Evolutionary conservation across 106 monocot genomes (phyloP).

Genomic region (Dendrobium officinale): DNA sequence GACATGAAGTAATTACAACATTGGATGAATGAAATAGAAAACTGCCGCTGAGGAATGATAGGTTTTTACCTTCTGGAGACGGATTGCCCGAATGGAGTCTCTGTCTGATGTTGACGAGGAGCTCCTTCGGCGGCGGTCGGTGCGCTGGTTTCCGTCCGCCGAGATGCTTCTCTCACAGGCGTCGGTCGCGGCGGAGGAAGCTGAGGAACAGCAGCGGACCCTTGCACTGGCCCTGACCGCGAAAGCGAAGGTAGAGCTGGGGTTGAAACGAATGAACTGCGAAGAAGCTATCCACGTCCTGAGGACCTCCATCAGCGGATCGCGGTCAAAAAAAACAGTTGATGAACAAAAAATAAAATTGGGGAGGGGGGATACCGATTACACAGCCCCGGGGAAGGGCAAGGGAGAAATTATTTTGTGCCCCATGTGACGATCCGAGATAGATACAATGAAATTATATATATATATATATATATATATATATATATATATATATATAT

Average conservation of each 20-base stretch:
- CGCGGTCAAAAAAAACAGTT: no score
- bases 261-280: slow-evolving; percentile 19
- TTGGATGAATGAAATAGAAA: not conserved
- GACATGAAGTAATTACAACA: not conserved
- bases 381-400: no score
- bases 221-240: not conserved
- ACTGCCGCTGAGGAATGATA: not conserved
- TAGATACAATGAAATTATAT: no score
- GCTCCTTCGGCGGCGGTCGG: slow-evolving; percentile 32
- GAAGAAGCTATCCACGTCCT: slow-evolving; percentile 33
- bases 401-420: no score
- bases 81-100: slow-evolving; percentile 62
- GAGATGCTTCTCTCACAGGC: not conserved
- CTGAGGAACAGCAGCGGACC: slow-evolving; percentile 36
- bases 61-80: slow-evolving; percentile 56
- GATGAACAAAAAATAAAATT: no score
- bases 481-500: no score
- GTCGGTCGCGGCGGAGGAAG: slow-evolving; percentile 14
- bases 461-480: no score
- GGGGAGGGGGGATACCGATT: no score
- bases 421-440: no score
- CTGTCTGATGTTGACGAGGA: slow-evolving; percentile 59
- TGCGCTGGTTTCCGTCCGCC: not conserved
- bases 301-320: slow-evolving; percentile 15
- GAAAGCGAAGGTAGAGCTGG: slow-evolving; percentile 11